Evolutionary conservation across 2,329 filamentous ascomycete genomes (phyloP).

Genomic region (Simplicillium aogashimaense): DNA sequence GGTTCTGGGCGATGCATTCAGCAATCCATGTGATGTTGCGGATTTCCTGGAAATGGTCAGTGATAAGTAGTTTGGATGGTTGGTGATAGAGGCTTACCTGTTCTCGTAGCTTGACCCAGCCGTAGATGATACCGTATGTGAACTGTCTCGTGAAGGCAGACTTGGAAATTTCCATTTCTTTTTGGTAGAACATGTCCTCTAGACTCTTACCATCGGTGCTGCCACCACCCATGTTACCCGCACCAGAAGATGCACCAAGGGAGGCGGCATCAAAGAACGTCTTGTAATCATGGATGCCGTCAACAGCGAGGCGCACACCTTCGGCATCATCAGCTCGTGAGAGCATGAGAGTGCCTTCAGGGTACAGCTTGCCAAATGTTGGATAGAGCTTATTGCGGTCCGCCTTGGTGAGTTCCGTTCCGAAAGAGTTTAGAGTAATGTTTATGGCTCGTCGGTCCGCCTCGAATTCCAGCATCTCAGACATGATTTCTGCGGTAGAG

Average conservation of each 20-base stretch:
- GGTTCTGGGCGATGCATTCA: conserved; percentile 98
- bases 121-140: conserved; percentile 88
- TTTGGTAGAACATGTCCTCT: conserved; percentile 97
- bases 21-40: conserved; percentile 99
- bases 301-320: conserved; percentile 85
- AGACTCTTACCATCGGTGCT: conserved; percentile 77
- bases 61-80: neutral
- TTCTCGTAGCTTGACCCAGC: conserved; percentile 94
- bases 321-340: conserved; percentile 92
- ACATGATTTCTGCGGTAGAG: conserved; percentile 90
- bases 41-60: conserved; percentile 65
- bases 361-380: conserved; percentile 80
- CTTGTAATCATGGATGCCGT: conserved; percentile 90
- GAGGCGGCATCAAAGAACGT: conserved; percentile 88
- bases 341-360: conserved; percentile 90
- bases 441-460: conserved; percentile 95
- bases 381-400: conserved; percentile 97
- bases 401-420: conserved; percentile 86
- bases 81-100: conserved; percentile 54
- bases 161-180: conserved; percentile 98
- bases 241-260: conserved; percentile 58
- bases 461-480: conserved; percentile 91
- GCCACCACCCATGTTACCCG: conserved; percentile 78
- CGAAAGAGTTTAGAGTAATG: conserved; percentile 97
- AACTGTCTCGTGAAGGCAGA: conserved; percentile 92